Evolutionary conservation across 2,329 filamentous ascomycete species (phyloP).

Genomic region (Dothideomycetes sp.): DNA sequence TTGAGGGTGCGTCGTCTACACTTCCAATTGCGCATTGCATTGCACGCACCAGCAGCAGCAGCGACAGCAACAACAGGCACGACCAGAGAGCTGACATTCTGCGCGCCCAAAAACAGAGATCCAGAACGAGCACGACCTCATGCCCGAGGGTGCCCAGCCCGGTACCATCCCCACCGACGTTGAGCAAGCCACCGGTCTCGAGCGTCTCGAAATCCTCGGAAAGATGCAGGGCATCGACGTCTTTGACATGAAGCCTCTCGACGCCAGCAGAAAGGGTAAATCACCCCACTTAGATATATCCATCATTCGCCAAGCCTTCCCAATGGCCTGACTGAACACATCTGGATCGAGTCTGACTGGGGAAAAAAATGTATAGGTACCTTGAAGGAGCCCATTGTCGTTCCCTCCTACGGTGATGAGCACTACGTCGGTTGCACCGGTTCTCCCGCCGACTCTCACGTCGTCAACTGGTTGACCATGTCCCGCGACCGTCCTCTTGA

Average conservation of each 20-base stretch:
- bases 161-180: slow-evolving; percentile 88
- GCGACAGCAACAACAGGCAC: no score
- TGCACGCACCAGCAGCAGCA: neutral
- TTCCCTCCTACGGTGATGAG: slow-evolving; percentile 89
- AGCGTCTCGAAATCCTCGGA: slow-evolving; percentile 96
- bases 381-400: slow-evolving; percentile 77
- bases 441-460: slow-evolving; percentile 83
- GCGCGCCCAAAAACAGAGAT: slow-evolving; percentile 54
- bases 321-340: neutral
- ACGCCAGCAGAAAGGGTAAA: slow-evolving; percentile 70
- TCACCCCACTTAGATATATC: neutral
- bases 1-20: slow-evolving; percentile 30
- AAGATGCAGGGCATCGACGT: slow-evolving; percentile 98
- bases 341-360: neutral
- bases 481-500: slow-evolving; percentile 83
- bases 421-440: slow-evolving; percentile 97
- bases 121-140: slow-evolving; percentile 69
- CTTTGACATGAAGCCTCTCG: slow-evolving; percentile 96
- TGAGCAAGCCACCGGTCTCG: slow-evolving; percentile 92
- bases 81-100: neutral
- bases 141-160: slow-evolving; percentile 69
- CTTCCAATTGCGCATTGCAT: no score
- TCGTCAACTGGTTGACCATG: slow-evolving; percentile 80
- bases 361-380: slow-evolving; percentile 51
- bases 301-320: slow-evolving; percentile 8